Evolutionary conservation across 495 filamentous ascomycete genomes (phyloP).

Genomic region (Chaetomium cochliodes): DNA sequence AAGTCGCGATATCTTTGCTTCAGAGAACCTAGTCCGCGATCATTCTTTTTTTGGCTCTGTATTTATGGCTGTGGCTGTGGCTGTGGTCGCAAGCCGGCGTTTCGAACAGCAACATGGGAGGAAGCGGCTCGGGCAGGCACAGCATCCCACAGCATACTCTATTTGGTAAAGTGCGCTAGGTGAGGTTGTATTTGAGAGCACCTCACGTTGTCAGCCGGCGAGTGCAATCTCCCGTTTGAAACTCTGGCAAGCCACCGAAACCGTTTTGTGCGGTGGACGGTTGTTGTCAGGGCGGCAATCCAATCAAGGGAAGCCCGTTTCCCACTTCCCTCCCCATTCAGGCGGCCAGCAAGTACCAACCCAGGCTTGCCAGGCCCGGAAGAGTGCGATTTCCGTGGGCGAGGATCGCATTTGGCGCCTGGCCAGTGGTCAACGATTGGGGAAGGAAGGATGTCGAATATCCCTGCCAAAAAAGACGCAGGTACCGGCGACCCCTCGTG

Average conservation of each 20-base stretch:
- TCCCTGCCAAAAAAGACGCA: conserved; percentile 21
- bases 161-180: conserved; percentile 9
- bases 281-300: conserved; percentile 3
- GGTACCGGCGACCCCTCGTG: conserved; percentile 20
- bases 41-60: not conserved
- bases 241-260: not conserved
- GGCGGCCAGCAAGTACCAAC: too few species aligned
- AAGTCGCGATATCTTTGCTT: not conserved
- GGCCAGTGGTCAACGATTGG: conserved; percentile 1
- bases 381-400: not conserved
- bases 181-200: not conserved
- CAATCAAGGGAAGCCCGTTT: not conserved
- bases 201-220: not conserved
- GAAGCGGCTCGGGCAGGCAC: conserved; percentile 16
- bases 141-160: conserved; percentile 17
- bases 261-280: not conserved
- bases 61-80: not conserved
- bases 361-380: not conserved
- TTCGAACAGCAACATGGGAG: not conserved
- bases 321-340: too few species aligned
- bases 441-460: not conserved
- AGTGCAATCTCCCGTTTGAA: conserved; percentile 17
- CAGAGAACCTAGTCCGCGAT: not conserved
- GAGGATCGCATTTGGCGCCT: conserved; percentile 7
- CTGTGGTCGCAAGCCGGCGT: not conserved